A percentile compares a stretch with the other conserved stretches of the same genome.
Conservation (phyloP, 371 early-diverging fungal genomes). For the Mucor lusitanicus region DNA sequence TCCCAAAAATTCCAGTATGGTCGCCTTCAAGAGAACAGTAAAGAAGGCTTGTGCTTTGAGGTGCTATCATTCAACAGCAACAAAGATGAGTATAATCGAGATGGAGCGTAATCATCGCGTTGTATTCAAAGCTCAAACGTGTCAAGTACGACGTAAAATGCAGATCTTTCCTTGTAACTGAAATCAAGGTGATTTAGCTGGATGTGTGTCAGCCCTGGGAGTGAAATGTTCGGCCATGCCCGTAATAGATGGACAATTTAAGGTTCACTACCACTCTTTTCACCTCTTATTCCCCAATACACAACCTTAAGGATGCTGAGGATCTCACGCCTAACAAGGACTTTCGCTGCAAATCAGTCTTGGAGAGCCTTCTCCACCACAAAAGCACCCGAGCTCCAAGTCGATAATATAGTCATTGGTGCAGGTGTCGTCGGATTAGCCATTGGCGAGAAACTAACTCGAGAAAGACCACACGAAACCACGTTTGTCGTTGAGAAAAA, state of each 20-base stretch:
- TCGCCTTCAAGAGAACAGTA: no score
- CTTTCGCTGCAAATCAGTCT: not conserved
- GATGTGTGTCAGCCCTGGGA: not conserved
- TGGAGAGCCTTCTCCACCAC: conserved; percentile 74
- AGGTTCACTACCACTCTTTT: not conserved
- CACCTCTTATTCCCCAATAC: not conserved
- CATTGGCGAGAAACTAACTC: conserved; percentile 63
- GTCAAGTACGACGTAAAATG: no score
- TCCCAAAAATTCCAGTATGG: no score
- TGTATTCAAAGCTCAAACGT: no score
- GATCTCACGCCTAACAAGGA: not conserved
- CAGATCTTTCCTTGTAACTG: no score
- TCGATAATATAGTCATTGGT: conserved; percentile 80
- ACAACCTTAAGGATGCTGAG: not conserved
- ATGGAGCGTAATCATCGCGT: no score
- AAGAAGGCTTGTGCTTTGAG: no score
- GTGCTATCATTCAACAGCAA: no score
- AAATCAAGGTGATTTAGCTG: no score
- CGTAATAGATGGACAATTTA: not conserved
- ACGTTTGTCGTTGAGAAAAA: conserved; percentile 73
- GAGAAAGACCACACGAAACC: conserved; percentile 38
- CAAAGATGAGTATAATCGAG: no score
- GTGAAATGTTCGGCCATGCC: not conserved
- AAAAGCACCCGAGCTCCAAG: conserved; percentile 41
- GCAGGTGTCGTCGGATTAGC: conserved; percentile 84